Percentiles rank a stretch among this genome's conserved stretches.
phyloP scores from a whole-genome alignment of 192 early-diverging fungal species.

The Jimgerdemannia lactiflua region DNA sequence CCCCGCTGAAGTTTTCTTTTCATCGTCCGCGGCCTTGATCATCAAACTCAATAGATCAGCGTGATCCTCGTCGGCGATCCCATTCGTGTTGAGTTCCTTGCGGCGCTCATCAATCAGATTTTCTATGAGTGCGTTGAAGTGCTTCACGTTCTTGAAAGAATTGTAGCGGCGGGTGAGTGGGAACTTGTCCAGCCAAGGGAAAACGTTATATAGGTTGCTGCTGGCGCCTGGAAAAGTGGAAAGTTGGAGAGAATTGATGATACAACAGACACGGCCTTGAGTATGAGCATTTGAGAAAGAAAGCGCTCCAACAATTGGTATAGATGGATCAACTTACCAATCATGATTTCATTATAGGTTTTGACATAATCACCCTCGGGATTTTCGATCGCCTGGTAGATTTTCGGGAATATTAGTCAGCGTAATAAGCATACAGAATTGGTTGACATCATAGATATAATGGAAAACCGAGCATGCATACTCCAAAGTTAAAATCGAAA shows the following conservation, averaged over 20 bases:
- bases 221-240: neutral
- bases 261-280: too few species aligned
- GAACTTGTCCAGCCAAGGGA: neutral
- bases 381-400: conserved; percentile 6
- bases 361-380: conserved; percentile 16
- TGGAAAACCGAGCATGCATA: conserved; percentile 3
- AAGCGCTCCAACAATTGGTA: neutral
- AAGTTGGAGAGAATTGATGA: too few species aligned
- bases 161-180: neutral
- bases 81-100: too few species aligned
- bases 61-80: too few species aligned
- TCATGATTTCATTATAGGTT: conserved; percentile 10
- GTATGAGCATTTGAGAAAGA: neutral
- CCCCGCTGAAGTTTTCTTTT: too few species aligned
- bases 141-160: neutral
- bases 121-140: neutral
- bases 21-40: too few species aligned
- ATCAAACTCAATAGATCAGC: too few species aligned
- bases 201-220: neutral
- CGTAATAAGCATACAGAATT: conserved; percentile 7
- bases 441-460: neutral
- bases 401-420: neutral
- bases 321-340: neutral
- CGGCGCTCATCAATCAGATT: too few species aligned
- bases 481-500: conserved; percentile 20